Percentiles rank a stretch among this genome's conserved stretches.
Evolutionary conservation across 805 yeast species (phyloP).

Genomic region (Myxozyma lipomycoides): DNA sequence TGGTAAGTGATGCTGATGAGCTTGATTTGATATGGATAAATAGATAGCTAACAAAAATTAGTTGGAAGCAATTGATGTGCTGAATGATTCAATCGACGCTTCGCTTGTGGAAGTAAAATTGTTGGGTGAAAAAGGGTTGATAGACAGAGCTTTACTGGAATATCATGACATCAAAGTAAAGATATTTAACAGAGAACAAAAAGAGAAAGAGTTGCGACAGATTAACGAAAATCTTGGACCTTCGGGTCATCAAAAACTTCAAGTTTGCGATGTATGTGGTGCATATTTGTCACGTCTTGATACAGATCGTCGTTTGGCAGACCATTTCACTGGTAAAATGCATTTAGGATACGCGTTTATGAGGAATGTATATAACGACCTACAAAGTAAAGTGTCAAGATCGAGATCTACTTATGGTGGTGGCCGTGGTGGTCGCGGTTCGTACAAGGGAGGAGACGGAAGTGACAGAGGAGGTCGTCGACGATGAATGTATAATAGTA

Average conservation of each 20-base stretch:
- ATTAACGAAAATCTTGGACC: constrained; percentile 73
- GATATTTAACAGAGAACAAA: constrained; percentile 46
- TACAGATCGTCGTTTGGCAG: constrained; percentile 82
- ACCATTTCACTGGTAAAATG: constrained; percentile 78
- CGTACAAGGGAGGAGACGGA: background rate
- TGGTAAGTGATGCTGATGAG: constrained; percentile 29
- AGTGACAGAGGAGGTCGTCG: constrained; percentile 8
- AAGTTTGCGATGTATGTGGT: constrained; percentile 86
- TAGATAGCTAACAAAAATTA: background rate
- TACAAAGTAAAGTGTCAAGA: constrained; percentile 4
- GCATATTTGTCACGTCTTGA: constrained; percentile 82
- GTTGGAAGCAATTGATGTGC: constrained; percentile 26
- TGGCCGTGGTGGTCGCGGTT: constrained; percentile 7
- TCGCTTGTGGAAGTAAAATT: constrained; percentile 23
- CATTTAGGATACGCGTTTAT: constrained; percentile 79
- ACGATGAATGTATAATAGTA: background rate
- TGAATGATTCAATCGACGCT: constrained; percentile 24
- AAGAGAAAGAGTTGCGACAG: constrained; percentile 55
- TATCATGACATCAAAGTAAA: constrained; percentile 7
- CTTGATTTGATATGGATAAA: background rate
- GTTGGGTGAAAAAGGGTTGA: constrained; percentile 20
- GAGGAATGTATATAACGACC: constrained; percentile 41
- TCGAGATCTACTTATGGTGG: background rate
- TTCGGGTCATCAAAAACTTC: constrained; percentile 83
- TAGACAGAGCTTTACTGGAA: constrained; percentile 40